Conservation (phyloP, 306 rosid species). For the Oxytropis ochrocephala region DNA sequence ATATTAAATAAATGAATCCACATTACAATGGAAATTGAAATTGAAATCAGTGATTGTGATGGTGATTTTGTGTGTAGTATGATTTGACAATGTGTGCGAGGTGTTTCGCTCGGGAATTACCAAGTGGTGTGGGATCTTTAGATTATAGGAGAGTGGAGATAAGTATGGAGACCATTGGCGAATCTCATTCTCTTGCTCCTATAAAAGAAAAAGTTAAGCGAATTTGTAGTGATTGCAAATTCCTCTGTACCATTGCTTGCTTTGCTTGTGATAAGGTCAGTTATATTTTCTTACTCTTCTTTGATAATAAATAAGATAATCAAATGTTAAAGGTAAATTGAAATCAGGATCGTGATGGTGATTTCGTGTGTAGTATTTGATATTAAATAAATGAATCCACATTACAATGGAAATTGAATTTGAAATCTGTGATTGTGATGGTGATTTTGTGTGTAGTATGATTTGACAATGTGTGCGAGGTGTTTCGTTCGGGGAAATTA, state of each 20-base stretch:
- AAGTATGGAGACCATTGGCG: conserved; percentile 54
- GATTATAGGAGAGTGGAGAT: conserved; percentile 93
- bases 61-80: conserved; percentile 32
- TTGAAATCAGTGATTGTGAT: not conserved
- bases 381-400: not conserved
- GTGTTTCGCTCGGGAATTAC: conserved; percentile 91
- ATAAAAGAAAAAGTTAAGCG: too few relatives aligned
- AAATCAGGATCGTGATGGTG: too few relatives aligned
- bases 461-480: conserved; percentile 87
- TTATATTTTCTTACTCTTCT: not conserved
- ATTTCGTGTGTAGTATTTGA: too few relatives aligned
- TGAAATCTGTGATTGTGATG: not conserved
- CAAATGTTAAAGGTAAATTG: too few relatives aligned
- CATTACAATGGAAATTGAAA: too few relatives aligned
- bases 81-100: too few relatives aligned
- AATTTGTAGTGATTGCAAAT: too few relatives aligned
- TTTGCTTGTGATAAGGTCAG: too few relatives aligned
- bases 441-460: conserved; percentile 37
- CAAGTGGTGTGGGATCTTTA: conserved; percentile 67
- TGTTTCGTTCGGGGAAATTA: conserved; percentile 94
- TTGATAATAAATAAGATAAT: too few relatives aligned
- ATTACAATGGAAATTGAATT: not conserved
- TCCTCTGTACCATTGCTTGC: too few relatives aligned
- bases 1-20: not conserved
- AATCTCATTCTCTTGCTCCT: too few relatives aligned